Evolutionary conservation across 2,329 filamentous ascomycete genomes (phyloP).

Genomic region (Neofusicoccum ribis): DNA sequence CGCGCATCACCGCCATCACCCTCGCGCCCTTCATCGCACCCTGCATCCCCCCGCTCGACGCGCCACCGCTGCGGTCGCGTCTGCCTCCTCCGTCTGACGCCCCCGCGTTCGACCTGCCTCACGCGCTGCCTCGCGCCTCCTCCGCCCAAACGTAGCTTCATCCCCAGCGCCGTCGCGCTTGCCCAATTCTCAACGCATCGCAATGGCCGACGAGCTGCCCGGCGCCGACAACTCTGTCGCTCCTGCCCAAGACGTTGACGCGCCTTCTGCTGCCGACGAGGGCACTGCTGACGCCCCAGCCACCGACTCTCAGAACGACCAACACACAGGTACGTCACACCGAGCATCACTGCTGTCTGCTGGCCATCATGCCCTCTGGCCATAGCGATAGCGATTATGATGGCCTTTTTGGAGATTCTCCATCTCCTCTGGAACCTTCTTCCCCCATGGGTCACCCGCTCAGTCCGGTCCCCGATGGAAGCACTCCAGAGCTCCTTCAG

Average conservation of each 20-base stretch:
- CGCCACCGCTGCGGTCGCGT: slow-evolving; percentile 10
- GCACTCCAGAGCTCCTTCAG: too few species aligned
- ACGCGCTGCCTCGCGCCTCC: slow-evolving; percentile 7
- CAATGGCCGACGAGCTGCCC: slow-evolving; percentile 39
- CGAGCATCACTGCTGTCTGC: background rate
- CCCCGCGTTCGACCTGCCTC: background rate
- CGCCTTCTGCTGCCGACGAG: slow-evolving; percentile 15
- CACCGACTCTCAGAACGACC: slow-evolving; percentile 12
- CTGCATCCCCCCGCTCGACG: background rate
- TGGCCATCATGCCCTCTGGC: background rate
- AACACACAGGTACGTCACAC: slow-evolving; percentile 13
- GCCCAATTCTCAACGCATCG: slow-evolving; percentile 20
- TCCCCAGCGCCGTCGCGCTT: slow-evolving; percentile 27
- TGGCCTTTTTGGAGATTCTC: too few species aligned
- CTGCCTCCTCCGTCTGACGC: background rate
- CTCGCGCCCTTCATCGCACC: slow-evolving; percentile 10
- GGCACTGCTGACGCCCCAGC: slow-evolving; percentile 3
- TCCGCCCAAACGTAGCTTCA: slow-evolving; percentile 22
- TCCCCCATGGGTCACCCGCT: too few species aligned
- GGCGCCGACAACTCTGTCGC: slow-evolving; percentile 26
- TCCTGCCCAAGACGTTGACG: slow-evolving; percentile 28
- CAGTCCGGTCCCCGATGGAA: too few species aligned
- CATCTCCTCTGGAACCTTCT: too few species aligned
- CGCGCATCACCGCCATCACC: slow-evolving; percentile 18
- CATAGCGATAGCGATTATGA: background rate